phyloP scores from a whole-genome alignment of 2,329 filamentous ascomycete species.

The Pseudocercospora musae region DNA sequence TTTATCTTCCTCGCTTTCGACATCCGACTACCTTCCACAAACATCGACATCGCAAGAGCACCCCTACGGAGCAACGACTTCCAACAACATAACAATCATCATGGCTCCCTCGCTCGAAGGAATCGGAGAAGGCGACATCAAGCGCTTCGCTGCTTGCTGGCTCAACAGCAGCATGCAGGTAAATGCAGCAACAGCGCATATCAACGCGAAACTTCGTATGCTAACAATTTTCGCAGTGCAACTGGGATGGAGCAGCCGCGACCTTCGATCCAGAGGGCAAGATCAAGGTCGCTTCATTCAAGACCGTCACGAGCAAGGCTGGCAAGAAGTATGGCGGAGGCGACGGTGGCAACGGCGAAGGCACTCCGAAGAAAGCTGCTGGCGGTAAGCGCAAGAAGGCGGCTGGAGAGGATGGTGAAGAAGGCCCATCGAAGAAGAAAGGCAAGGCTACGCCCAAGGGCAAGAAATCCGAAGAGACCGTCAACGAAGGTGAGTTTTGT shows the following conservation, averaged over 20 bases:
- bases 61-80: background rate
- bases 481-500: conserved; percentile 6
- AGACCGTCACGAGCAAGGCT: conserved; percentile 15
- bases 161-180: conserved; percentile 6
- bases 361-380: conserved; percentile 7
- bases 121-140: conserved; percentile 13
- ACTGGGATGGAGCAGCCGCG: conserved; percentile 16
- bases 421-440: conserved; percentile 4
- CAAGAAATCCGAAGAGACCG: conserved; percentile 3
- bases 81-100: conserved; percentile 2
- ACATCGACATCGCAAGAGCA: background rate
- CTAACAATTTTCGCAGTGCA: conserved; percentile 7
- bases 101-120: conserved; percentile 10
- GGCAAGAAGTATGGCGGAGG: background rate
- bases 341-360: background rate
- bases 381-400: conserved; percentile 14
- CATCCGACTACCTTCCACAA: background rate
- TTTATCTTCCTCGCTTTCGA: conserved; percentile 4
- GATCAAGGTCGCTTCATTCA: conserved; percentile 21
- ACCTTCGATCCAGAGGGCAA: conserved; percentile 19
- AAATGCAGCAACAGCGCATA: background rate
- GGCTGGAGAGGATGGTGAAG: conserved; percentile 6
- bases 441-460: background rate
- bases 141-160: conserved; percentile 23
- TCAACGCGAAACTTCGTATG: background rate